Percentiles rank a stretch among this genome's conserved stretches.
Conservation (phyloP, 225 moss, liverwort and hornwort genomes). For the Pseudisothecium myosuroides region DNA sequence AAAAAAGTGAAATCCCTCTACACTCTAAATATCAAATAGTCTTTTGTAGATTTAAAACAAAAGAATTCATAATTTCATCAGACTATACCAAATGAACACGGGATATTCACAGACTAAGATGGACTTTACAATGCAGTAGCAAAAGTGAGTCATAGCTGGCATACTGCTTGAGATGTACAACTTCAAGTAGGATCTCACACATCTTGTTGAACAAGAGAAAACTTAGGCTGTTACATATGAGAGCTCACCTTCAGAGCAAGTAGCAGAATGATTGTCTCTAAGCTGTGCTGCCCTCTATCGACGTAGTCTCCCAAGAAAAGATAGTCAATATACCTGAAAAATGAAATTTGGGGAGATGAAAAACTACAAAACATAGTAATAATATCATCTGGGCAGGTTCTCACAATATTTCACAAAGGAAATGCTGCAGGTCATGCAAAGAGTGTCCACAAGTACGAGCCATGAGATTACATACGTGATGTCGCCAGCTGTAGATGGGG, state of each 20-base stretch:
- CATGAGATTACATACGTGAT: slow-evolving; percentile 35
- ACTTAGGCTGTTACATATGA: not conserved
- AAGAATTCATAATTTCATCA: not conserved
- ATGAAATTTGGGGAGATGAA: not conserved
- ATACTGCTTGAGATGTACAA: not conserved
- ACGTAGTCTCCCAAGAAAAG: slow-evolving; percentile 96
- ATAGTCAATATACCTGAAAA: slow-evolving; percentile 79
- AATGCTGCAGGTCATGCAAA: not conserved
- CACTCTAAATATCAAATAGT: not conserved
- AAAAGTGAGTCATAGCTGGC: not conserved
- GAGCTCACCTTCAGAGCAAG: slow-evolving; percentile 76
- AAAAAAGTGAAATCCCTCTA: not conserved
- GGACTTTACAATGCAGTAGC: not conserved
- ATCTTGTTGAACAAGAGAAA: not conserved
- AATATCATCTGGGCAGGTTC: not conserved
- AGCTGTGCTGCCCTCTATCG: slow-evolving; percentile 89
- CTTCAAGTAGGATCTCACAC: not conserved
- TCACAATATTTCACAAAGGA: not conserved
- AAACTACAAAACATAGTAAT: not conserved
- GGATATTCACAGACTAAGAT: not conserved
- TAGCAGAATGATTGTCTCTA: slow-evolving; percentile 84
- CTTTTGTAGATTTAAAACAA: not conserved
- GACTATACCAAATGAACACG: not conserved
- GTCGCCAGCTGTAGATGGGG: slow-evolving; percentile 62
- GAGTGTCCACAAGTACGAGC: not conserved